A percentile compares a stretch with the other conserved stretches of the same genome.
These are phyloP conservation scores for Plasmodium billcollinsi DNA, from an alignment of 169 alveolate species.

Conservation along the genomic window DNA sequence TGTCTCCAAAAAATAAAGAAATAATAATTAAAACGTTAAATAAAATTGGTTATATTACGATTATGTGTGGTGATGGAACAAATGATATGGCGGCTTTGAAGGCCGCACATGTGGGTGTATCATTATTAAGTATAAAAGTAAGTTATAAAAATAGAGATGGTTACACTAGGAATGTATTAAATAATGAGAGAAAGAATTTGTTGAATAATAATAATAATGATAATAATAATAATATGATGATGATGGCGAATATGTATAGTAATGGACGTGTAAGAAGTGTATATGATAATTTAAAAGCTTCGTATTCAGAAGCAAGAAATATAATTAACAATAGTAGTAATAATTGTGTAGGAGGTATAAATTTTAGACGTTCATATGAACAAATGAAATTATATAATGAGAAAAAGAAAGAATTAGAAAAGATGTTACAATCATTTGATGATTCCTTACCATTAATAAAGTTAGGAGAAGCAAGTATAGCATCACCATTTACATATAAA, in stretches of 20 bases:
- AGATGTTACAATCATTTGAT: slow-evolving; percentile 82
- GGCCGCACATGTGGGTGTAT: slow-evolving; percentile 97
- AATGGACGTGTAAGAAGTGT: slow-evolving; percentile 76
- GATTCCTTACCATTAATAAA: slow-evolving; percentile 89
- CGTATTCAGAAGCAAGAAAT: not conserved
- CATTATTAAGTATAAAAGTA: slow-evolving; percentile 90
- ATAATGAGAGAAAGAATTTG: not conserved
- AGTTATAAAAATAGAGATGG: slow-evolving; percentile 77
- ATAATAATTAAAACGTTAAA: slow-evolving; percentile 85
- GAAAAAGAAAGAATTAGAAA: slow-evolving; percentile 37
- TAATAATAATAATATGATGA: slow-evolving; percentile 11
- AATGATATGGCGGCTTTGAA: slow-evolving; percentile 99
- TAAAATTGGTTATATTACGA: slow-evolving; percentile 88
- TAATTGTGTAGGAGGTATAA: not conserved
- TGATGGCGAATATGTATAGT: not conserved
- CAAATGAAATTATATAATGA: slow-evolving; percentile 68
- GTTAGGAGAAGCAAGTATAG: slow-evolving; percentile 98
- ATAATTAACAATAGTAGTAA: slow-evolving; percentile 66
- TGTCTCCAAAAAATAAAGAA: slow-evolving; percentile 97
- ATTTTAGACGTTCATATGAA: slow-evolving; percentile 4
- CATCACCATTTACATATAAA: slow-evolving; percentile 98
- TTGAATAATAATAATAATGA: not conserved
- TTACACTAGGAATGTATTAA: slow-evolving; percentile 62
- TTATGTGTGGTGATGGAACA: slow-evolving; percentile 99
- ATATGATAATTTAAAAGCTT: slow-evolving; percentile 56